Base-by-base conservation (phyloP, 2,329 filamentous ascomycete species). In the Trichocomaceae sp. region DNA sequence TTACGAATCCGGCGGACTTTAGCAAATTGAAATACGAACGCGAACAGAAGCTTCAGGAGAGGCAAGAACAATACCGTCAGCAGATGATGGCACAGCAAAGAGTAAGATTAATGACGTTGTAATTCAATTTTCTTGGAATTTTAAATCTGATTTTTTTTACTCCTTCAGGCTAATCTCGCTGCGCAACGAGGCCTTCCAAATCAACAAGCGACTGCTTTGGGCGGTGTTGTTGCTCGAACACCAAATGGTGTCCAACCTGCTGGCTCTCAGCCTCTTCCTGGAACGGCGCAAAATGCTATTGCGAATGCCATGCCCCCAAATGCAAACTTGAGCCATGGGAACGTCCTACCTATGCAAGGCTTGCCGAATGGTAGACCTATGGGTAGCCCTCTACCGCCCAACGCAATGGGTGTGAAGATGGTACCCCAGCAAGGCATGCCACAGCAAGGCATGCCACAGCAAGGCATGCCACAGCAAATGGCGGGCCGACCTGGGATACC, bases 1-100 rank as follows among this genome's bases (percentile, higher is more conserved):
- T 81, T 50, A 80, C 90, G 66, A 95, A 91, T 0, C 93, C 93
- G 0, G 83, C 88, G 63, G 90, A 97, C 61, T 96, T 96, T 68
- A 96, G 91, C 66, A 80, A 88, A 51, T 79, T 96, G 66, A 90
- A 93, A 62, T 86, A 87, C 73, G 92, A 97, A 66, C 83, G 89
- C 45, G 92, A 97, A 63, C 79, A 91, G 65, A 82, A 83, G 64
- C 65, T 80, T 52, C 74, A 77, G 55, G 80, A 83, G 68, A 75
- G 76, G 56, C 76, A 80, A 63, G 75, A 81, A 65, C 76, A 80
- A 57, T 81, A 83, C 62, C 81, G 86, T 55, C 80, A 83, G 64
- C 84, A 87, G 67, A 79, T 87, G 65, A 72, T 81, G 58, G 74
- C 77, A 54, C 77, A 78, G 62, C 77, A 79, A 64, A 72, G 77